Evolutionary conservation across 169 alveolate genomes (phyloP), one percentile per base, ranked within the genome.

Genomic region (Babesia bigemina): DNA sequence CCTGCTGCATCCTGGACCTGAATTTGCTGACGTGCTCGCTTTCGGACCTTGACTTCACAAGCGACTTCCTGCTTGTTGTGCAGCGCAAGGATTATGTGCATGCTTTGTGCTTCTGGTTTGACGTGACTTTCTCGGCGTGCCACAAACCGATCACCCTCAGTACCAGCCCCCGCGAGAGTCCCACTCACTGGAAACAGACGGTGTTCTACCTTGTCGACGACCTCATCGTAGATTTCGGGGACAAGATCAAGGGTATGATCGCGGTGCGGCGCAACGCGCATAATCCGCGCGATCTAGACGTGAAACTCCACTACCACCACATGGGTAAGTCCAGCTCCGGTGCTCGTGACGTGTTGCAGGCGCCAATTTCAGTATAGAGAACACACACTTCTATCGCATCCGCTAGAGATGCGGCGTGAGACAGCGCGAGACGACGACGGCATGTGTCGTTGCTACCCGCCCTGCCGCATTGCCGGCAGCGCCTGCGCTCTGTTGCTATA

Each of bases 161-260:
- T 57, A 95, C 98, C 13, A 90, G 97, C 19, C 98, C 98, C 12
- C 74, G 81, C 50, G 87, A 91, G 0, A 73, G 70, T 49, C 77
- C 75, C 75, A 95, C 98, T 0, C 98, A 95, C 82, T 95, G 98
- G 98, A 95, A 95, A 74, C 98, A 95, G 81, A 93, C 97, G 3
- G 97, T 95, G 28, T 90, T 95, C 29, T 95, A 95, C 70, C 88
- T 95, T 53, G 92, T 92, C 52, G 94, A 92, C 62, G 93, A 50
- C 70, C 75, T 83, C 65, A 72, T 63, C 82, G 91, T 69, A 76
- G 89, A 86, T 48, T 48, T 39, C 49, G 70, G 61, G 21, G 92
- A 93, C 63, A 56, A 53, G 36, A 90, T 93, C 26, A 59, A 76
- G 48, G 97, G 98, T 14, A 86, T 92, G 70, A 90, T 95, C 55